Percentiles rank a stretch among this genome's conserved stretches.
Evolutionary conservation across 345 rosid genomes (phyloP).

Genomic region (Melastoma malabathricum): DNA sequence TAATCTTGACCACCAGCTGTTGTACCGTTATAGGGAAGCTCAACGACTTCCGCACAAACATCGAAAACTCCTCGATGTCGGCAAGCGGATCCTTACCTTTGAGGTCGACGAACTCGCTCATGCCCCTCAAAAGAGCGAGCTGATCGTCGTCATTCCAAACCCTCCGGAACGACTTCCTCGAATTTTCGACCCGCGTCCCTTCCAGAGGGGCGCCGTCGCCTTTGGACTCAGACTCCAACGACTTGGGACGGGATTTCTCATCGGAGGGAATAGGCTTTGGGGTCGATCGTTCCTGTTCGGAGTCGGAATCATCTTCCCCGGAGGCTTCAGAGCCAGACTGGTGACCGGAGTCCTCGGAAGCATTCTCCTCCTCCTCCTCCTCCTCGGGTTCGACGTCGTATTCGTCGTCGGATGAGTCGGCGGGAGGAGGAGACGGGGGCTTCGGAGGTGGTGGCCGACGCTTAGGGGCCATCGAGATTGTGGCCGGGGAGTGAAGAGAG

Average conservation of each 20-base stretch:
- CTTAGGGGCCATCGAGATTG: constrained; percentile 1
- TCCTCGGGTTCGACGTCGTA: not conserved
- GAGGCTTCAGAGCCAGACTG: no score
- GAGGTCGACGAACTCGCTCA: constrained; percentile 10
- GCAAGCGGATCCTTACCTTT: constrained; percentile 6
- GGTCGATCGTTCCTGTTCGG: not conserved
- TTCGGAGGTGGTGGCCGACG: not conserved
- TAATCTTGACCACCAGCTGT: constrained; percentile 15
- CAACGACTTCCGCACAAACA: constrained; percentile 12
- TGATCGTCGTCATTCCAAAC: constrained; percentile 23
- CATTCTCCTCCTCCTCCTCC: not conserved
- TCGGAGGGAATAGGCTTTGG: not conserved
- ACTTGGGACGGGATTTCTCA: not conserved
- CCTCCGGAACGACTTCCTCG: constrained; percentile 9
- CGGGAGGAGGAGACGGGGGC: constrained; percentile 3
- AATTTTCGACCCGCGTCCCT: not conserved
- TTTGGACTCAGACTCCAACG: constrained; percentile 9
- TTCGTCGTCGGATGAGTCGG: constrained; percentile 3
- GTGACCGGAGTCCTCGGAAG: not conserved
- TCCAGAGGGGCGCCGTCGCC: constrained; percentile 4
- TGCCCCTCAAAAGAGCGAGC: constrained; percentile 16
- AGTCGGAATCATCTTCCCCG: not conserved
- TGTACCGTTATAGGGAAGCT: constrained; percentile 4
- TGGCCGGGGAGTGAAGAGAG: not conserved
- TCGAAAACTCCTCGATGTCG: constrained; percentile 9